A percentile compares a stretch with the other conserved stretches of the same genome.
Evolutionary conservation across 306 rosid genomes (phyloP).

Genomic region (Abrus precatorius): DNA sequence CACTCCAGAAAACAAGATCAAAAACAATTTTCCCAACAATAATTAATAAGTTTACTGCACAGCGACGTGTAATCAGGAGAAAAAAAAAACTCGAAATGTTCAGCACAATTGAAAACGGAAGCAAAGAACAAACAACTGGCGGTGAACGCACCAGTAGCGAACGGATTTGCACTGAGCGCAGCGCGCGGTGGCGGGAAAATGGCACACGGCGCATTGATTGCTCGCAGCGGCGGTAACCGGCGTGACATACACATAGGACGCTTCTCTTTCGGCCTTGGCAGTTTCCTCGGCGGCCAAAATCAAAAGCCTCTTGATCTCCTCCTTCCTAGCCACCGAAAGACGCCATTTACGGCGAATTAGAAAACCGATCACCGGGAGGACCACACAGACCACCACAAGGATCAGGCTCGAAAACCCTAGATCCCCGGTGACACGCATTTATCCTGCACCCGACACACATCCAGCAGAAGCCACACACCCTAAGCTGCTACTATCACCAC

Average conservation of each 20-base stretch:
- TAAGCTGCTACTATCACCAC: slow-evolving; percentile 57
- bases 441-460: slow-evolving; percentile 65
- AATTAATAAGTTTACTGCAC: not conserved
- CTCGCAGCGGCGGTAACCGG: slow-evolving; percentile 18
- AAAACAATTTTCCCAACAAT: slow-evolving; percentile 14
- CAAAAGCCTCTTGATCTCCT: slow-evolving; percentile 85
- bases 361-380: slow-evolving; percentile 65
- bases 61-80: not conserved
- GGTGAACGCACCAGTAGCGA: slow-evolving; percentile 79
- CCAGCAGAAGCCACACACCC: slow-evolving; percentile 57
- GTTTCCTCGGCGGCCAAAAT: slow-evolving; percentile 79
- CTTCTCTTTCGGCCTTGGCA: slow-evolving; percentile 81
- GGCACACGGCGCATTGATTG: slow-evolving; percentile 79
- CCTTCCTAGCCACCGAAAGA: slow-evolving; percentile 65
- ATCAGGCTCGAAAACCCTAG: slow-evolving; percentile 86
- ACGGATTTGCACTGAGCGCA: slow-evolving; percentile 87
- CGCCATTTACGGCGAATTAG: slow-evolving; percentile 73
- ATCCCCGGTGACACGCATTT: slow-evolving; percentile 84
- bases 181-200: slow-evolving; percentile 74
- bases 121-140: not conserved
- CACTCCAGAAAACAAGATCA: slow-evolving; percentile 31
- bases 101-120: not conserved
- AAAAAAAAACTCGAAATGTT: not conserved
- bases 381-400: slow-evolving; percentile 57
- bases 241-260: slow-evolving; percentile 50